Conservation (phyloP, 257 asterid genomes). For the Nicotiana tomentosiformis region DNA sequence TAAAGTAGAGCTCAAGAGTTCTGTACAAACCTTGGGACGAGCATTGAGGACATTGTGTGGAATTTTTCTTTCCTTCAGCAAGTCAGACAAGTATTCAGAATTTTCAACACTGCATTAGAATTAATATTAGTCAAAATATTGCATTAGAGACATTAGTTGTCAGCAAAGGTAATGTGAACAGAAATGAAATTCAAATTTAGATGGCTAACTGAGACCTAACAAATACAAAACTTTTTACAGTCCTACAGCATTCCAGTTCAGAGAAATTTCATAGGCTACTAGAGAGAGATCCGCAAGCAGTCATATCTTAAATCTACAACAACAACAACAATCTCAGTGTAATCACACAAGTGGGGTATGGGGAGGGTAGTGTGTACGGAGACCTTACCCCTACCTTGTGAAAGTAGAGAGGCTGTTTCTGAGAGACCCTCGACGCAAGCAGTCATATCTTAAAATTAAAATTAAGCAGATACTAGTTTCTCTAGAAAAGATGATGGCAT, state of each 20-base stretch:
- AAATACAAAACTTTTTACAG: background rate
- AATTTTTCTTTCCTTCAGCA: constrained; percentile 64
- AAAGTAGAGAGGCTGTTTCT: too few species aligned
- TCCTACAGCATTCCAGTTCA: constrained; percentile 1
- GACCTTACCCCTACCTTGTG: too few species aligned
- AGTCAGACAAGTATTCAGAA: constrained; percentile 74
- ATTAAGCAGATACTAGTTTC: constrained; percentile 4
- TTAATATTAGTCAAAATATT: background rate
- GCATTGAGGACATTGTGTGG: constrained; percentile 98
- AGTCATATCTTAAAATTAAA: background rate
- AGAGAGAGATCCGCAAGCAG: background rate
- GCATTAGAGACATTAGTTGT: constrained; percentile 18
- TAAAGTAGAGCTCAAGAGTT: constrained; percentile 8
- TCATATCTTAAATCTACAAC: background rate
- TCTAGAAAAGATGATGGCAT: background rate
- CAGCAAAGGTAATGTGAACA: constrained; percentile 7
- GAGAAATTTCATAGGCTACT: background rate
- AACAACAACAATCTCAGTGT: too few species aligned
- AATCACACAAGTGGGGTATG: too few species aligned
- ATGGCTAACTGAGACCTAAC: background rate
- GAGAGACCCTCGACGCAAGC: background rate
- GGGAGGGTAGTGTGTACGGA: too few species aligned
- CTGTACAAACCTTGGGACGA: constrained; percentile 75
- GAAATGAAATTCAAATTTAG: background rate
- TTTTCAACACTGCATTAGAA: constrained; percentile 79